These are phyloP conservation scores for Phoma sp. DNA, from an alignment of 2,329 filamentous ascomycete genomes.

Conservation along the genomic window DNA sequence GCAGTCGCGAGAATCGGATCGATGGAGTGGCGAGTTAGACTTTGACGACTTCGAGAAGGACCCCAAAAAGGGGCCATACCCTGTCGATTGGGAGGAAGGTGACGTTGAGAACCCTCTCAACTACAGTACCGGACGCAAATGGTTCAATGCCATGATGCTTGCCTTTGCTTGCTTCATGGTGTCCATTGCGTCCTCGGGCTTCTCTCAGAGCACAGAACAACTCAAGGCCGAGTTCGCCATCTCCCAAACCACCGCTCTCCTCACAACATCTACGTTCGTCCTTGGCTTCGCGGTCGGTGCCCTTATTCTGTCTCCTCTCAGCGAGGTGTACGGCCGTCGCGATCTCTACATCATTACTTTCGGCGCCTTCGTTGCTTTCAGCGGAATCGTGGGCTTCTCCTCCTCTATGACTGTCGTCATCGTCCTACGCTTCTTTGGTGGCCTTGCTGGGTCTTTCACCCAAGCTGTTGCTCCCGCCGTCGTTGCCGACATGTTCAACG, in stretches of 20 bases:
- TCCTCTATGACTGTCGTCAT: constrained; percentile 34
- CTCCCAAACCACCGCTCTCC: constrained; percentile 27
- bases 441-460: constrained; percentile 39
- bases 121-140: constrained; percentile 53
- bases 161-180: constrained; percentile 42
- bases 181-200: constrained; percentile 33
- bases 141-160: constrained; percentile 40
- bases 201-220: constrained; percentile 33
- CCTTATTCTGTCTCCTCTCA: constrained; percentile 35
- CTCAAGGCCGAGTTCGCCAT: constrained; percentile 38
- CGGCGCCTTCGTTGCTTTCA: constrained; percentile 34
- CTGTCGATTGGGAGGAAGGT: constrained; percentile 59
- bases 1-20: constrained; percentile 13
- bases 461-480: constrained; percentile 39
- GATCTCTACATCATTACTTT: constrained; percentile 29
- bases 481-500: constrained; percentile 62
- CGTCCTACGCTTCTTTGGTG: constrained; percentile 40
- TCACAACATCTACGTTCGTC: constrained; percentile 37
- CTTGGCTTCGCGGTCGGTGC: constrained; percentile 42
- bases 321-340: constrained; percentile 40
- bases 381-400: constrained; percentile 36
- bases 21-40: constrained; percentile 5
- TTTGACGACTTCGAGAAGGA: neutral
- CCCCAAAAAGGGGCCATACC: constrained; percentile 4
- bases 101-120: constrained; percentile 65